Evolutionary conservation across 1,139 yeast species (phyloP).

Genomic region (Lodderomyces jiufengensis): DNA sequence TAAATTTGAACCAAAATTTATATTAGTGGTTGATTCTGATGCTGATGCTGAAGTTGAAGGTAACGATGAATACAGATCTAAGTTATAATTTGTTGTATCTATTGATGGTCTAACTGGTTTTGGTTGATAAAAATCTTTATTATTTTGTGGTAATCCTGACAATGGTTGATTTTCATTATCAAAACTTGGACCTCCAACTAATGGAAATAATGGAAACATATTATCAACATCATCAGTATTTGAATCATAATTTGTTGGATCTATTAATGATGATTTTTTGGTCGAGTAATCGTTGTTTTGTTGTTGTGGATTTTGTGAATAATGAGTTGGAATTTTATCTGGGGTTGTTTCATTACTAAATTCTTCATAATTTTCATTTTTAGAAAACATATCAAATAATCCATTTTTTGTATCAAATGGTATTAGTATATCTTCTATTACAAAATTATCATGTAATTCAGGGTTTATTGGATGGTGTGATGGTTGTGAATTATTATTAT

Average conservation of each 20-base stretch:
- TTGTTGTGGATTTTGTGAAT: not conserved
- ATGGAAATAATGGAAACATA: constrained; percentile 51
- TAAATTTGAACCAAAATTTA: constrained; percentile 1
- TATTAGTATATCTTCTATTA: constrained; percentile 31
- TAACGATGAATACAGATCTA: constrained; percentile 1
- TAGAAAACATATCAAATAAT: constrained; percentile 28
- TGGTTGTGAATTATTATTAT: no score
- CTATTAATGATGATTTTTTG: not conserved
- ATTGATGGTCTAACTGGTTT: constrained; percentile 9
- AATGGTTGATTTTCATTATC: constrained; percentile 38
- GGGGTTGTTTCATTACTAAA: not conserved
- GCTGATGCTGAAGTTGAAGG: constrained; percentile 2
- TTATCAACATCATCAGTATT: constrained; percentile 18
- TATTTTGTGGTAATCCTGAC: constrained; percentile 18
- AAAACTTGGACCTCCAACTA: constrained; percentile 45
- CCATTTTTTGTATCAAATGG: constrained; percentile 30
- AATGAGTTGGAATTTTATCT: not conserved
- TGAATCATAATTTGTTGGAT: constrained; percentile 3
- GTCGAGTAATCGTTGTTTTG: not conserved
- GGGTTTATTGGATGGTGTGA: constrained; percentile 3
- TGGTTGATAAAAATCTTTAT: constrained; percentile 8
- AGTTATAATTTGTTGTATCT: not conserved
- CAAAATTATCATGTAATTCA: constrained; percentile 19
- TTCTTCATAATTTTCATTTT: constrained; percentile 7
- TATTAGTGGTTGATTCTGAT: not conserved